phyloP scores from a whole-genome alignment of 805 yeast species.

The Monosporozyma yasuniensis region DNA sequence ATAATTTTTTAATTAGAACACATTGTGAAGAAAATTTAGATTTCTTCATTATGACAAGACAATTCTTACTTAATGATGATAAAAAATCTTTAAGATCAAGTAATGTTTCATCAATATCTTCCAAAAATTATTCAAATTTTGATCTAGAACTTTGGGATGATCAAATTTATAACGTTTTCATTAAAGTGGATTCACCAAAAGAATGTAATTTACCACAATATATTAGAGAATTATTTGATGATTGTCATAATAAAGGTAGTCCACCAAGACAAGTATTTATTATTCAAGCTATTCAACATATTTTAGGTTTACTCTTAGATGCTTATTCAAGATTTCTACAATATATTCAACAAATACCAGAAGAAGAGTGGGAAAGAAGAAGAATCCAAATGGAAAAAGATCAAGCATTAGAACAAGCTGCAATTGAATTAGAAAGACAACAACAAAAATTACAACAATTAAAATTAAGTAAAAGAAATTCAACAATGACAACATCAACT shows the following conservation, averaged over 20 bases:
- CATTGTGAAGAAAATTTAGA: conserved; percentile 29
- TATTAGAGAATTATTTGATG: conserved; percentile 16
- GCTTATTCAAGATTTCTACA: conserved; percentile 17
- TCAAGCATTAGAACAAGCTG: background rate
- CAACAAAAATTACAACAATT: background rate
- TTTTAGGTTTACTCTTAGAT: conserved; percentile 20
- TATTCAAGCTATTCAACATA: conserved; percentile 19
- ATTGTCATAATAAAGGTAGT: conserved; percentile 7
- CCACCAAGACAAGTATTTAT: conserved; percentile 16
- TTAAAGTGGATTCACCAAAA: conserved; percentile 20
- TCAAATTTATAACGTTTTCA: conserved; percentile 16
- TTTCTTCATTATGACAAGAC: conserved; percentile 15
- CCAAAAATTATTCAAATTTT: conserved; percentile 2
- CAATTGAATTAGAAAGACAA: background rate
- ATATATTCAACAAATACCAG: background rate
- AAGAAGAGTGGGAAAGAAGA: background rate
- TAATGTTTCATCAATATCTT: background rate
- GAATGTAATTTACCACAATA: conserved; percentile 27
- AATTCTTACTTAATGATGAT: conserved; percentile 6
- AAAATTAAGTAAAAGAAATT: background rate
- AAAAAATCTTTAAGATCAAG: background rate
- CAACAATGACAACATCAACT: background rate
- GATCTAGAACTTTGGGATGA: conserved; percentile 18
- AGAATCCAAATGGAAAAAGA: background rate
- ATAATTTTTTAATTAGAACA: conserved; percentile 15